Percentiles rank a stretch among this genome's conserved stretches.
These are phyloP conservation scores for Borealophlyctis nickersoniae DNA, from an alignment of 192 early-diverging fungal species.

Conservation along the genomic window DNA sequence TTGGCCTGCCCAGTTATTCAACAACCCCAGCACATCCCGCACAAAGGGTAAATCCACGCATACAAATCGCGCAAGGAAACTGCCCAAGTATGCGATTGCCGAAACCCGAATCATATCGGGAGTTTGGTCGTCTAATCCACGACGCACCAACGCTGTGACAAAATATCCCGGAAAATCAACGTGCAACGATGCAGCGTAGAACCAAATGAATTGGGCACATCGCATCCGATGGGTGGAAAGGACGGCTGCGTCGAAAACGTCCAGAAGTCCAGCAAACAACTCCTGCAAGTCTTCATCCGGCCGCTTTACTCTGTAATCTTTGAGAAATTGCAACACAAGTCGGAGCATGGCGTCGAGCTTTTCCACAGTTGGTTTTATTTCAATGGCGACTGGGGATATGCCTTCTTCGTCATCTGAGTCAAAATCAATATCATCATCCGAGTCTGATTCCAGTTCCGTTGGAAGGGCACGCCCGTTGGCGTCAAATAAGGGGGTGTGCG, in stretches of 20 bases:
- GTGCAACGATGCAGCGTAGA: slow-evolving; percentile 72
- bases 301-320: slow-evolving; percentile 14
- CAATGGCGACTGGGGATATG: slow-evolving; percentile 14
- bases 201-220: slow-evolving; percentile 89
- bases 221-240: slow-evolving; percentile 85
- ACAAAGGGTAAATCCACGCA: slow-evolving; percentile 67
- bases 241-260: slow-evolving; percentile 75
- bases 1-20: slow-evolving; percentile 64
- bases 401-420: slow-evolving; percentile 46
- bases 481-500: background rate
- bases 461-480: background rate
- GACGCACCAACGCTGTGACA: slow-evolving; percentile 67
- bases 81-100: slow-evolving; percentile 79
- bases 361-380: slow-evolving; percentile 25
- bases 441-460: slow-evolving; percentile 13
- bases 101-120: slow-evolving; percentile 71
- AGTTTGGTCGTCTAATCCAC: slow-evolving; percentile 51
- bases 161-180: slow-evolving; percentile 73
- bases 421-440: slow-evolving; percentile 39
- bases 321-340: slow-evolving; percentile 22
- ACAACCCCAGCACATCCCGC: slow-evolving; percentile 59
- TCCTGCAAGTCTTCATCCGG: slow-evolving; percentile 37
- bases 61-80: slow-evolving; percentile 82
- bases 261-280: slow-evolving; percentile 66
- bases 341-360: slow-evolving; percentile 38